phyloP scores from a whole-genome alignment of 345 rosid genomes.

The Eucalyptus regnans region DNA sequence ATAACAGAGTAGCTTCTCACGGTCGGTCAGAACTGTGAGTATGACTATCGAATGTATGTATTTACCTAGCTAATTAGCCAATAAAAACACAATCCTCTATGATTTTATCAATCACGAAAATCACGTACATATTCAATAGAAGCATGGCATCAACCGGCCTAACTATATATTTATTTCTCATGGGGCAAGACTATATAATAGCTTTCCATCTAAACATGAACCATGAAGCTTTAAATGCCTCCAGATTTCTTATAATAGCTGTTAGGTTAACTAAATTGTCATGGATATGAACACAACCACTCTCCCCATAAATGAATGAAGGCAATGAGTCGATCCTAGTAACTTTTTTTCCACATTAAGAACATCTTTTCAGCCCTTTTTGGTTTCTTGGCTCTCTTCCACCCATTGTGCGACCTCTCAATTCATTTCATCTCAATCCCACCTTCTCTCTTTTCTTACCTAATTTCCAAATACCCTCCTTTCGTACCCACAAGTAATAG shows the following conservation, averaged over 20 bases:
- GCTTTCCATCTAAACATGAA: neutral
- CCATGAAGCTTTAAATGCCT: neutral
- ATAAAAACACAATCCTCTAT: neutral
- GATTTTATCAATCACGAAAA: neutral
- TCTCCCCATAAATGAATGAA: neutral
- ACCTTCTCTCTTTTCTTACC: neutral
- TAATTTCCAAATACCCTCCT: neutral
- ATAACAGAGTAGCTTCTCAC: neutral
- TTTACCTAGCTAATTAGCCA: neutral
- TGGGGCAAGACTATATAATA: neutral
- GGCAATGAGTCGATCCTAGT: neutral
- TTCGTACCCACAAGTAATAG: conserved; percentile 10
- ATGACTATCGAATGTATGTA: neutral
- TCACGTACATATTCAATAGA: neutral
- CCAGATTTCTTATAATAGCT: neutral
- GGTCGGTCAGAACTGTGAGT: neutral
- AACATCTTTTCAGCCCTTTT: neutral
- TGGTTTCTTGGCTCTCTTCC: neutral
- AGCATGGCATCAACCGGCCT: neutral
- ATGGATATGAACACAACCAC: neutral
- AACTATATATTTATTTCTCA: neutral
- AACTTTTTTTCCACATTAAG: neutral
- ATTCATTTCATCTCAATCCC: neutral
- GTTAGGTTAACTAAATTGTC: neutral
- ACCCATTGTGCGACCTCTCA: neutral